Base-by-base conservation (phyloP, 2,329 filamentous ascomycete genomes). In the Metarhizium brunneum region DNA sequence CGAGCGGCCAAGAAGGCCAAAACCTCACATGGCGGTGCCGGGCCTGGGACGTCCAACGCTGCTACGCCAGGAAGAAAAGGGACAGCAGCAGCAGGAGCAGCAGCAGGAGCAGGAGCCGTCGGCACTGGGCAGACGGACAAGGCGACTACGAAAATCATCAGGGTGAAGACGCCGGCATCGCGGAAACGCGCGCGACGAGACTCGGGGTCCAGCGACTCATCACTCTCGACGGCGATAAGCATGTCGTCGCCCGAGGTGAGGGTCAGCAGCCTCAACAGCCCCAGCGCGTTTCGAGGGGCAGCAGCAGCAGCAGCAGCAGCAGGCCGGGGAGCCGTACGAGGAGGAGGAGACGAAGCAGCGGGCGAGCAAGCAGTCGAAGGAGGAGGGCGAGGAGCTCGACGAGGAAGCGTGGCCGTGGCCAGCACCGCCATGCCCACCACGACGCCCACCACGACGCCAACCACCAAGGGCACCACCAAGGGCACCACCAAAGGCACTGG, bases 121-220 rank as follows among this genome's bases (percentile, higher is more conserved):
- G 32, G 25, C 16, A 30, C 49, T 38, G 32, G 49, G n/a, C n/a
- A 13, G 30, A 51, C 14, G 30, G 32, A n/a, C 6, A 43, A 25
- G 35, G 35, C 20, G 16, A 16, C 52, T 8, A 48, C 35, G 40
- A 38, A 47, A 50, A 59, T 62, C 40, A 62, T 58, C 55, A 65
- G 64, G 32, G 60, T 66, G 20, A 63, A 68, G 57, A 74, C 71
- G 32, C 71, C 71, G n/a, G 51, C 56, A 36, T 68, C 69, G 54
- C 66, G 68, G 29, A 70, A 63, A 65, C 65, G 68, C 55, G 59
- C 59, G 32, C 65, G 72, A 47, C 65, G 69, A 40, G 67, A 68
- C 55, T 75, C 72, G 38, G 69, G 62, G 35, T 71, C 69, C 7
- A 75, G 72, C 65, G 71, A 73, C 61, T 75, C 73, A 20, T 74